Base-by-base conservation (phyloP, 108 stramenopile species). In the Cyclostephanos invisitatus region DNA sequence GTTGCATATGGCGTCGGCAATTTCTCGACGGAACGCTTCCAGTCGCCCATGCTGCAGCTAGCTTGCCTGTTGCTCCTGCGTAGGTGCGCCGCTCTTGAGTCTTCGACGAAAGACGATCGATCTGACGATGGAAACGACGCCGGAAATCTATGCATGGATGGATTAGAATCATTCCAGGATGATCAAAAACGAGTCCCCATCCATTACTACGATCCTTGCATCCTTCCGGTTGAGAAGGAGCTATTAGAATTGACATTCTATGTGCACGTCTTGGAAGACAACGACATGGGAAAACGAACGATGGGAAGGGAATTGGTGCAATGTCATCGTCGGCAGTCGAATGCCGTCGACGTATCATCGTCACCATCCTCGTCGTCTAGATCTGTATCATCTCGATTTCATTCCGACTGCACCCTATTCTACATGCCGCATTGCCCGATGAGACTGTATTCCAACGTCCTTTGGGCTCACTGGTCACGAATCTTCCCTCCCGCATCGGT, bases 381-480 rank as follows among this genome's bases (percentile, higher is more conserved):
- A 29, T 3, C 20, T 27, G 42, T n/a, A 28, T 24, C 65, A 60
- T 47, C 6, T 37, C 20, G 11, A 73, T 5, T 28, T 20, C 36
- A 21, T 11, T 22, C 28, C 7, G 42, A 14, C 56, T 27, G 35
- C 36, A 80, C 78, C n/a, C 50, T 80, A 18, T 80, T 68, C 40
- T 76, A 66, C 51, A 76, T 76, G 70, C 83, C 83, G 32, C 81
- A 79, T 67, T 82, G 81, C 60, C 81, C 81, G 25, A 82, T 82
- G 81, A 65, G 78, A 69, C 59, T 83, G 37, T 83, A 83, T 67
- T 69, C 78, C 48, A 83, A 83, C 64, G 79, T 83, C 20, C 68
- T 83, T 17, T 80, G 78, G 83, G 50, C 78, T 37, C 68, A 83
- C 37, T 83, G 83, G 83, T 74, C 57, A 14, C 20, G 76, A 36